Evolutionary conservation across 257 asterid species (phyloP), one percentile per base, ranked within the genome.

Genomic region (Nicotiana tomentosiformis): DNA sequence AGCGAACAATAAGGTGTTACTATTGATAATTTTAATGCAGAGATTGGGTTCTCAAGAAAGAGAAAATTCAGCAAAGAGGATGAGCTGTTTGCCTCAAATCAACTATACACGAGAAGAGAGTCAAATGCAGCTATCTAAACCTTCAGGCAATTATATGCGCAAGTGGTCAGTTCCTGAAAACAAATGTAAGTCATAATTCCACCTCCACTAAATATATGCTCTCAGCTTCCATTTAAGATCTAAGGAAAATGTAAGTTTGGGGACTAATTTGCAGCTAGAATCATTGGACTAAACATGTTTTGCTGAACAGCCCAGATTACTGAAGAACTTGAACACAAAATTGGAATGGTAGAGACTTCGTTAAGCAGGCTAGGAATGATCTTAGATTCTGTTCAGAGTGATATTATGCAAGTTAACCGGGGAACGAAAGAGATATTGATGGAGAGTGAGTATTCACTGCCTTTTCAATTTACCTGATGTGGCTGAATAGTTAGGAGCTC

Each of bases 361-460:
- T 83, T 94, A 84, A 92, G 91, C 90, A 92, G 96, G 89, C 85
- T 90, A 65, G 97, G 95, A 81, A 89, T 93, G 91, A 88, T 93
- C 78, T 80, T 94, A 94, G 98, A 96, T 87, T 93, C 97, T 76
- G 85, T 94, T 84, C 99, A 96, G 88, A 85, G 90, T 87, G 98
- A 94, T 86, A 80, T 96, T 85, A 92, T 94, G 91, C 97, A 93
- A 90, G 95, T 86, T 67, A 92, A 93, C 89, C 93, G 89, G 92
- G 94, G 97, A 78, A 93, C 93, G 78, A 94, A 94, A 89, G 98
- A 94, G 88, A 83, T 91, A 80, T 83, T 86, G 77, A 53, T 93
- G 72, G 97, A 93, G 86, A 86, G 99, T 92, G 84, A 90, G 98
- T 88, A 84, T 84, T 78, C 82, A 23, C 16, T 58, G 53, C 81